Evolutionary conservation across 306 rosid genomes (phyloP).

Genomic region (Rubus parviflorus): DNA sequence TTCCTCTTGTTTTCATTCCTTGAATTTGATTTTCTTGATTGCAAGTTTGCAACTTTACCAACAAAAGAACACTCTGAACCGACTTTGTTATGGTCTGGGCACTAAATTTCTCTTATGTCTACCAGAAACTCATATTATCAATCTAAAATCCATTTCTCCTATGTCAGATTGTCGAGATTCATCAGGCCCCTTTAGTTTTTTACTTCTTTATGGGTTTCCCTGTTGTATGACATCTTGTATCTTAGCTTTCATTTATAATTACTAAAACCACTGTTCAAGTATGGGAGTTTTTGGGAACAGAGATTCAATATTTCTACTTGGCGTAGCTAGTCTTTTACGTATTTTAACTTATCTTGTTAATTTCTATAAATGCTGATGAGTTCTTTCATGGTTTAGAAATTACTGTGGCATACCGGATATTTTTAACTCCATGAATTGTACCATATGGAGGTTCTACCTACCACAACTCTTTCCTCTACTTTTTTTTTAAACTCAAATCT

Average conservation of each 20-base stretch:
- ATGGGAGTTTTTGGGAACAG: neutral
- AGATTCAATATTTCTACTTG: neutral
- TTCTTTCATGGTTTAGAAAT: neutral
- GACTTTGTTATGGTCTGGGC: neutral
- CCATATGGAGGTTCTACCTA: neutral
- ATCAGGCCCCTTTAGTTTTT: neutral
- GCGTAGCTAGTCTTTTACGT: neutral
- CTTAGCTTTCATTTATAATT: neutral
- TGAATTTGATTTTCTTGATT: neutral
- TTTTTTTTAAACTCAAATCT: neutral
- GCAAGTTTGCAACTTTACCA: neutral
- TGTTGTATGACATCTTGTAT: neutral
- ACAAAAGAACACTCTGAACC: neutral
- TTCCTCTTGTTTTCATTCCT: conserved; percentile 1
- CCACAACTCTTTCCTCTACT: neutral
- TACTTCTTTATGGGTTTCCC: neutral
- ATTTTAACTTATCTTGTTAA: neutral
- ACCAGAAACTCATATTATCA: neutral
- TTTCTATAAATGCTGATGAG: neutral
- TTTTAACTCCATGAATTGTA: neutral
- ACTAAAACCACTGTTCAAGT: neutral
- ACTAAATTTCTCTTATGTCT: neutral
- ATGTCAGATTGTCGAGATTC: neutral
- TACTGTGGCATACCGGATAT: neutral
- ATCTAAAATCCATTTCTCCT: neutral